Conservation (phyloP, 352 stramenopile species). For the Vaucheria bursata region DNA sequence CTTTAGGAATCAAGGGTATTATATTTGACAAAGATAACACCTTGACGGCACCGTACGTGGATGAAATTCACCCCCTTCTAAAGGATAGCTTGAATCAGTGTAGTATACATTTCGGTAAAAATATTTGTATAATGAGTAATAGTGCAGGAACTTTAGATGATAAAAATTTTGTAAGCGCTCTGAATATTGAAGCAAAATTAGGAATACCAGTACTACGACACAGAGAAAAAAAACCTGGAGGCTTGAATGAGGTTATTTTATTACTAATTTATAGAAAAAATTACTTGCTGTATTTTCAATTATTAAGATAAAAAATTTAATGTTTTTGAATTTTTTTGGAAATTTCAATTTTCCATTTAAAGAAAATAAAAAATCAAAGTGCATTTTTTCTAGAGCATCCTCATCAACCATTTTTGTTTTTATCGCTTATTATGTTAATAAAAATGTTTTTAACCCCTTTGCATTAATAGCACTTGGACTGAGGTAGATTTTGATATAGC, state of each 20-base stretch:
- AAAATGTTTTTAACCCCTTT: too few relatives aligned
- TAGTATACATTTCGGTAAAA: conserved; percentile 16
- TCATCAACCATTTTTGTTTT: too few relatives aligned
- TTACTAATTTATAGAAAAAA: too few relatives aligned
- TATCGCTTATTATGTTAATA: too few relatives aligned
- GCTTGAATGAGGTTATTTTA: conserved; percentile 26
- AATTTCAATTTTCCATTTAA: too few relatives aligned
- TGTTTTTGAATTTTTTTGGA: too few relatives aligned
- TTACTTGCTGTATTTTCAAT: too few relatives aligned
- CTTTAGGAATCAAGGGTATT: conserved; percentile 23
- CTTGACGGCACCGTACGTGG: conserved; percentile 36
- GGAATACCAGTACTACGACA: conserved; percentile 40
- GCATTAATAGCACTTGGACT: too few relatives aligned
- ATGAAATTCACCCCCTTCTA: conserved; percentile 21
- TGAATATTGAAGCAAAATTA: conserved; percentile 24
- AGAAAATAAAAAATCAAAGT: too few relatives aligned
- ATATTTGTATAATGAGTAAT: conserved; percentile 42
- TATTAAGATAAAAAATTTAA: too few relatives aligned
- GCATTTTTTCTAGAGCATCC: too few relatives aligned
- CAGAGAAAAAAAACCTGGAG: conserved; percentile 43
- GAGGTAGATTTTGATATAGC: too few relatives aligned
- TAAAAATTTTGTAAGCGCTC: conserved; percentile 16
- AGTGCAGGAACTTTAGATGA: conserved; percentile 28
- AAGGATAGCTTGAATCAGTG: conserved; percentile 22
- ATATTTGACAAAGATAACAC: conserved; percentile 48